These are phyloP conservation scores for Geranium rotundifolium DNA, from an alignment of 345 rosid genomes.

Conservation along the genomic window DNA sequence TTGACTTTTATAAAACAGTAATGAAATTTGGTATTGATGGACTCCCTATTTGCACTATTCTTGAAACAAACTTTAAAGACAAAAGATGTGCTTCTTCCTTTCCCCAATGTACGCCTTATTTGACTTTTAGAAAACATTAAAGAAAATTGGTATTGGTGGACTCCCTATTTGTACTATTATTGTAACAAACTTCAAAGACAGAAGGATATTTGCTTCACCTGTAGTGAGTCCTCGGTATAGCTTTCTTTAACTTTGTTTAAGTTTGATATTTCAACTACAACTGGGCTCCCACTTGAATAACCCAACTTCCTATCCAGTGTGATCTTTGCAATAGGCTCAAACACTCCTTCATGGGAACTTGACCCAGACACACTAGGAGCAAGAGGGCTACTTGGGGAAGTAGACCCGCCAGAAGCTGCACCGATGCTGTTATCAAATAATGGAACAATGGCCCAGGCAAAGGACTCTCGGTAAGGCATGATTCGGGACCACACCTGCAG, in stretches of 20 bases:
- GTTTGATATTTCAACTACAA: constrained; percentile 89
- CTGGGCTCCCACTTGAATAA: constrained; percentile 69
- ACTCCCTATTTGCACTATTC: too few relatives aligned
- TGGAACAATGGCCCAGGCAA: constrained; percentile 97
- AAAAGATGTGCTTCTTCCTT: too few relatives aligned
- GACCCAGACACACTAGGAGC: constrained; percentile 80
- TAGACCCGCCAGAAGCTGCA: constrained; percentile 66
- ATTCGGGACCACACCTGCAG: constrained; percentile 97
- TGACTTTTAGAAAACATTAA: too few relatives aligned
- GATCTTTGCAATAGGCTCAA: constrained; percentile 76
- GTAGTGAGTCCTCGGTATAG: constrained; percentile 89
- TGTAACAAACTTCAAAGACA: too few relatives aligned
- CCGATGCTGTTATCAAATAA: constrained; percentile 78
- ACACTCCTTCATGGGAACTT: constrained; percentile 66
- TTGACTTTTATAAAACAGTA: too few relatives aligned
- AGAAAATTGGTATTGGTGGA: too few relatives aligned
- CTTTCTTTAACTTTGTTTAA: constrained; percentile 92
- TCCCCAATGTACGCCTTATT: too few relatives aligned
- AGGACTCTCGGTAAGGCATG: constrained; percentile 94
- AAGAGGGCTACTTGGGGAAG: constrained; percentile 98
- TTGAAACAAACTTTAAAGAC: too few relatives aligned
- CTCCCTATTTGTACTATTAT: too few relatives aligned
- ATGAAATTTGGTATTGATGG: too few relatives aligned
- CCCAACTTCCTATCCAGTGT: constrained; percentile 81
- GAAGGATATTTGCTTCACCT: constrained; percentile 32